A percentile compares a stretch with the other conserved stretches of the same genome.
Evolutionary conservation across 225 moss, liverwort and hornwort genomes (phyloP).

Genomic region (Straminergon stramineum): DNA sequence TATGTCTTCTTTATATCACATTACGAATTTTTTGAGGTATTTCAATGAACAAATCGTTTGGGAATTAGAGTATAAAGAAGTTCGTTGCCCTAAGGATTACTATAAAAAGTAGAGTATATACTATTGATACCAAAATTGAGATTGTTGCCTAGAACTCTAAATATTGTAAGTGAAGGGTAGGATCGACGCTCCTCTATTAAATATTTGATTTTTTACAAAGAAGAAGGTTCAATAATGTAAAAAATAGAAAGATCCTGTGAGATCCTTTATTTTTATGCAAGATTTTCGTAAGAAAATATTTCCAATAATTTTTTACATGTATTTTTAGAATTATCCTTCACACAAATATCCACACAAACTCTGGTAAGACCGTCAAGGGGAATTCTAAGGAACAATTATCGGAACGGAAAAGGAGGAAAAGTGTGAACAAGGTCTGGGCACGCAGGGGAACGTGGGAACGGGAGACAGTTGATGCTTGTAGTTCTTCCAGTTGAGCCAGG

Average conservation of each 20-base stretch:
- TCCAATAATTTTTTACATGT: background rate
- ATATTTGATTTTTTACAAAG: background rate
- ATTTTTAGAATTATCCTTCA: background rate
- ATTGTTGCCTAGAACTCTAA: background rate
- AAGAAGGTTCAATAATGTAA: background rate
- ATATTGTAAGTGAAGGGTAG: fast-evolving
- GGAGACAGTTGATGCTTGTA: slow-evolving; percentile 1
- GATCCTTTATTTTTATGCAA: background rate
- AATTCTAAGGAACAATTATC: background rate
- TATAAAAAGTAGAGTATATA: fast-evolving
- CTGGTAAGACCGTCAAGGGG: background rate
- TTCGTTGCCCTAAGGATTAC: fast-evolving
- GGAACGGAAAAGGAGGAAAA: background rate
- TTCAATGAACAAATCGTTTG: fast-evolving
- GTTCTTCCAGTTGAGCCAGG: background rate
- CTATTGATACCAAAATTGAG: background rate
- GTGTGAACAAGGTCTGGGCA: background rate
- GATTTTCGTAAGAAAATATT: background rate
- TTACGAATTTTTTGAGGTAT: fast-evolving
- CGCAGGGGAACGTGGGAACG: background rate
- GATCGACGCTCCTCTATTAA: fast-evolving
- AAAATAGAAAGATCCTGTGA: fast-evolving
- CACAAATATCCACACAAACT: background rate
- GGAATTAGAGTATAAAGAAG: fast-evolving
- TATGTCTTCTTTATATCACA: too few relatives aligned